Percentiles rank a stretch among this genome's conserved stretches.
Conservation (phyloP, 345 rosid species). For the Populus nigra region DNA sequence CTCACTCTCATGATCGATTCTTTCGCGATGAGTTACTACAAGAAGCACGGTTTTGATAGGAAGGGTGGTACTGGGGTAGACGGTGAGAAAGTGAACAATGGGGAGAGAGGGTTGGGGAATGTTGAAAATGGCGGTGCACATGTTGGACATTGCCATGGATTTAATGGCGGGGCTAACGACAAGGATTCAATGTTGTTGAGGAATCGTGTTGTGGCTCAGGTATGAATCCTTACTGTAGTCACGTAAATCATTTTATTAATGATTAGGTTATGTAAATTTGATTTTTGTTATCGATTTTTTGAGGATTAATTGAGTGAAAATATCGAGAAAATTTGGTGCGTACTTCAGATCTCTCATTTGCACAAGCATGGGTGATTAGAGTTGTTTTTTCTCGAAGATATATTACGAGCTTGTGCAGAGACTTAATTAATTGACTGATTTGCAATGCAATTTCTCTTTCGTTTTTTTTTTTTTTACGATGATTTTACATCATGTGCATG, state of each 20-base stretch:
- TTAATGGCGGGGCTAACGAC: not conserved
- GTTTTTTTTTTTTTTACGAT: too few relatives aligned
- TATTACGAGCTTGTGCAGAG: not conserved
- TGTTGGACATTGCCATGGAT: not conserved
- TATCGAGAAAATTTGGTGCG: too few relatives aligned
- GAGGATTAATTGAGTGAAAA: not conserved
- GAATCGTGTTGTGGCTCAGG: conserved; percentile 20
- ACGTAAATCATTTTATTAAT: not conserved
- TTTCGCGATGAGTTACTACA: conserved; percentile 29
- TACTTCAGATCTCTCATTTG: not conserved
- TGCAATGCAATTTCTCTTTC: not conserved
- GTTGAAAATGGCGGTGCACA: not conserved
- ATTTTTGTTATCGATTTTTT: not conserved
- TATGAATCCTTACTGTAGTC: not conserved
- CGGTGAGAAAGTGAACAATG: not conserved
- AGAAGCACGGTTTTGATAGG: not conserved
- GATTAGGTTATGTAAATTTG: not conserved
- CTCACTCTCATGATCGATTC: conserved; percentile 43
- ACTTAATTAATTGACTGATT: not conserved
- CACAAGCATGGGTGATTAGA: not conserved
- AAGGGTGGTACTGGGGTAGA: not conserved
- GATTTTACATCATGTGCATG: not conserved
- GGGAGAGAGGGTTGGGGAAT: not conserved
- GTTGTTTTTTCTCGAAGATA: not conserved
- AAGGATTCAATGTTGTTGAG: conserved; percentile 1